Evolutionary conservation across 2,329 filamentous ascomycete species (phyloP).

Genomic region (Albophoma yamanashiensis): DNA sequence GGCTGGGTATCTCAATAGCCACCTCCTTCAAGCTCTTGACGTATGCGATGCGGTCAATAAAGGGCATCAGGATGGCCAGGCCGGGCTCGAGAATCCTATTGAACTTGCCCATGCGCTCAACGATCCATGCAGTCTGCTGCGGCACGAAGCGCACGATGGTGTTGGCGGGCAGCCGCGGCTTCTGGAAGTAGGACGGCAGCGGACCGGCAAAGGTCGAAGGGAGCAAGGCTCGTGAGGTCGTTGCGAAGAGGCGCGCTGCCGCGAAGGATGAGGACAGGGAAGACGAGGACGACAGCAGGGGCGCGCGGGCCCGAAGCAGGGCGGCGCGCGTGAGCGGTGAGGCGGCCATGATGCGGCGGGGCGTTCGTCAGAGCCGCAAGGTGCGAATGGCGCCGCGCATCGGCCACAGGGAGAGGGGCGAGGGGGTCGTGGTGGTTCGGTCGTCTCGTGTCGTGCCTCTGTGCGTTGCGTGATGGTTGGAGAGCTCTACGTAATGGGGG

Average conservation of each 20-base stretch:
- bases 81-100: constrained; percentile 87
- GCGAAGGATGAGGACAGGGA: constrained; percentile 7
- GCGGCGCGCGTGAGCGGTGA: constrained; percentile 13
- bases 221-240: constrained; percentile 19
- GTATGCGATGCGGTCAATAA: constrained; percentile 93
- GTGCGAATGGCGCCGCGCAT: constrained; percentile 5
- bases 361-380: constrained; percentile 5
- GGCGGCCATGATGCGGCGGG: constrained; percentile 13
- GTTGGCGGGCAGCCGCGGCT: constrained; percentile 70
- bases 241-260: constrained; percentile 17
- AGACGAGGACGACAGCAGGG: constrained; percentile 5
- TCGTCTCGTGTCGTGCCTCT: not conserved
- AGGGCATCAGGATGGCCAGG: constrained; percentile 76
- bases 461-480: not conserved
- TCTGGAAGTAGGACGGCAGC: constrained; percentile 70
- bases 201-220: constrained; percentile 18
- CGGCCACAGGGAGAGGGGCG: not conserved
- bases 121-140: constrained; percentile 99
- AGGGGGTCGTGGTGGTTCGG: not conserved
- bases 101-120: constrained; percentile 99
- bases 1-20: constrained; percentile 92
- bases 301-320: constrained; percentile 2
- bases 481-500: not conserved
- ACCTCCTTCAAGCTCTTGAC: constrained; percentile 96
- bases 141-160: constrained; percentile 94